Conservation (phyloP, 1,284 basidiomycete genomes). For the Pterulicium gracile region DNA sequence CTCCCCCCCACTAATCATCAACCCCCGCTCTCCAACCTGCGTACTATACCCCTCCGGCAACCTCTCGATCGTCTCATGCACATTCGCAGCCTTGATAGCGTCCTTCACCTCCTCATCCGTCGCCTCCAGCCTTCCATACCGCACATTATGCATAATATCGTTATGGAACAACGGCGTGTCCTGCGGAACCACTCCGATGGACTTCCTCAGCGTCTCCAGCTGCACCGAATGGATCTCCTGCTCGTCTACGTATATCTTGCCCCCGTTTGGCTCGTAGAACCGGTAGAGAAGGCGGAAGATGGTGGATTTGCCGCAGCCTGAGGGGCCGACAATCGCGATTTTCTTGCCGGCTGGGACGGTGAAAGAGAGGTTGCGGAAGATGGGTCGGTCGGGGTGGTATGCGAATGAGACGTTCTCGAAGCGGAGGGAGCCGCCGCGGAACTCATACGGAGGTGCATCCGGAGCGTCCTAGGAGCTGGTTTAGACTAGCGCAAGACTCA, state of each 20-base stretch:
- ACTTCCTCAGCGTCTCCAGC: conserved; percentile 64
- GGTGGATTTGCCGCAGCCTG: conserved; percentile 75
- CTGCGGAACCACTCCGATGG: conserved; percentile 79
- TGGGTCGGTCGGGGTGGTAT: conserved; percentile 68
- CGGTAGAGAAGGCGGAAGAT: conserved; percentile 77
- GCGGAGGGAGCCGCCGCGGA: conserved; percentile 55
- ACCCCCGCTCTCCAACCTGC: conserved; percentile 75
- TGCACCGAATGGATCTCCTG: conserved; percentile 73
- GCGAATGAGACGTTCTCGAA: conserved; percentile 72
- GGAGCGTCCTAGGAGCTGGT: conserved; percentile 49
- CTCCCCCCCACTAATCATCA: conserved; percentile 71
- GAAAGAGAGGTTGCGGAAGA: conserved; percentile 74
- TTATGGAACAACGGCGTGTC: conserved; percentile 78
- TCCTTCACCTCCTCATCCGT: conserved; percentile 58
- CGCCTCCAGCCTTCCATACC: conserved; percentile 63
- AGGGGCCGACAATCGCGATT: conserved; percentile 77
- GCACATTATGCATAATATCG: conserved; percentile 68
- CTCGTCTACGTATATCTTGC: conserved; percentile 72
- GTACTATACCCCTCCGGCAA: conserved; percentile 82
- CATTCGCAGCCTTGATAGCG: conserved; percentile 68
- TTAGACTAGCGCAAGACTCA: too few species aligned
- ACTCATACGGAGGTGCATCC: conserved; percentile 51
- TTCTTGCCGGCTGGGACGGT: conserved; percentile 71
- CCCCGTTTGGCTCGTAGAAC: conserved; percentile 78
- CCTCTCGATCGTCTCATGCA: conserved; percentile 68